phyloP scores from a whole-genome alignment of 208 protist genomes.

The Novymonas esmeraldas region DNA sequence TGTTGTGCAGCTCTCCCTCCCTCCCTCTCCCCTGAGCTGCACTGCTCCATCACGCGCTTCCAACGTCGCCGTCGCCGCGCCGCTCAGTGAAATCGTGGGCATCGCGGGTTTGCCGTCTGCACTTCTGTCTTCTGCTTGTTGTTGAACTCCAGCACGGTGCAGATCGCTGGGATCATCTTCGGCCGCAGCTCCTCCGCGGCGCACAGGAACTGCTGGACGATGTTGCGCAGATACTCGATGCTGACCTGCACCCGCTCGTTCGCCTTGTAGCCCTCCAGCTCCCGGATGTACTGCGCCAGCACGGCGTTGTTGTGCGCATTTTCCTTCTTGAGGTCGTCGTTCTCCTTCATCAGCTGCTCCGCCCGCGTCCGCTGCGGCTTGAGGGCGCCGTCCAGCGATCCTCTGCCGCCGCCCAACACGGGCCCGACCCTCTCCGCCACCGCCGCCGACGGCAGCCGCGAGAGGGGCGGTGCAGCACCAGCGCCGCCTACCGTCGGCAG shows the following conservation, averaged over 20 bases:
- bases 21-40: too few relatives aligned
- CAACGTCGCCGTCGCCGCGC: background rate
- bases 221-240: constrained; percentile 82
- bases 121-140: constrained; percentile 78
- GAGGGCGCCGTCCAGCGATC: constrained; percentile 36
- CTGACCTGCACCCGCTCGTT: constrained; percentile 70
- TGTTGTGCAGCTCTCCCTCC: too few relatives aligned
- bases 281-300: constrained; percentile 66
- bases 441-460: constrained; percentile 34
- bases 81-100: constrained; percentile 68
- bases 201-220: constrained; percentile 80
- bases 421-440: constrained; percentile 63
- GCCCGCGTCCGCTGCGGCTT: constrained; percentile 26
- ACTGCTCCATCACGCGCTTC: constrained; percentile 52
- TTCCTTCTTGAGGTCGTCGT: constrained; percentile 48
- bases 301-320: constrained; percentile 69
- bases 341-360: constrained; percentile 50
- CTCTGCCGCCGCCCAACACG: constrained; percentile 40
- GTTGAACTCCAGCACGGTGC: constrained; percentile 84
- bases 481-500: constrained; percentile 1
- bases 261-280: constrained; percentile 62
- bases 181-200: constrained; percentile 61
- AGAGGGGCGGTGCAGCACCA: constrained; percentile 27
- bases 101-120: constrained; percentile 56
- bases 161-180: constrained; percentile 88